Evolutionary conservation across 2,329 filamentous ascomycete genomes (phyloP).

Genomic region (Hymenoscyphus linearis): DNA sequence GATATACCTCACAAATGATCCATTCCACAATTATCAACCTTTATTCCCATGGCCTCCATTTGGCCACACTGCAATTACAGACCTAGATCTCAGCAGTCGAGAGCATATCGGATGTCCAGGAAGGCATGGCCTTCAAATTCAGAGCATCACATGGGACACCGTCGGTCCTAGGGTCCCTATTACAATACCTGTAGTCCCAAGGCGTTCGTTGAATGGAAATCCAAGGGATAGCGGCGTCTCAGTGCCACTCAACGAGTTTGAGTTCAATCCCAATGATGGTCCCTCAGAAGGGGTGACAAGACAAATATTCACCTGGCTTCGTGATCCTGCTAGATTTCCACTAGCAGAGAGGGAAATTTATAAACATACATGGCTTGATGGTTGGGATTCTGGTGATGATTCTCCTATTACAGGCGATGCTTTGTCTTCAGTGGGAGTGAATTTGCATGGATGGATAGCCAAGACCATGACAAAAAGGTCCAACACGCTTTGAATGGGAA

Average conservation of each 20-base stretch:
- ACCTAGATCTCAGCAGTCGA: constrained; percentile 21
- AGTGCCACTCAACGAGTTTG: constrained; percentile 16
- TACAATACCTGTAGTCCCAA: constrained; percentile 7
- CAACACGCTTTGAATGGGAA: constrained; percentile 15
- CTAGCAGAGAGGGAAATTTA: constrained; percentile 28
- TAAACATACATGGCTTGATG: constrained; percentile 31
- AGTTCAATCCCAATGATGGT: constrained; percentile 20
- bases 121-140: constrained; percentile 18
- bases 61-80: constrained; percentile 17
- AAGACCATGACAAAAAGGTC: constrained; percentile 14
- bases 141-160: constrained; percentile 18
- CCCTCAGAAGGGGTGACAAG: constrained; percentile 26
- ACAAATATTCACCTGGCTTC: constrained; percentile 31
- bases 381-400: constrained; percentile 27
- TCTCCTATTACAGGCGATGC: constrained; percentile 16
- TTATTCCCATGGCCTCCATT: constrained; percentile 23
- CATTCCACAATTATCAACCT: constrained; percentile 14
- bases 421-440: constrained; percentile 14
- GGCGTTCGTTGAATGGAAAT: constrained; percentile 14
- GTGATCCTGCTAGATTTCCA: constrained; percentile 28
- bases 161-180: constrained; percentile 7
- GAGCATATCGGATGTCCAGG: constrained; percentile 17
- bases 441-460: constrained; percentile 20
- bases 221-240: constrained; percentile 13
- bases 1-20: constrained; percentile 20